Percentiles rank a stretch among this genome's conserved stretches.
Conservation (phyloP, 768 basidiomycete genomes). For the Amanita pallidorosea region DNA sequence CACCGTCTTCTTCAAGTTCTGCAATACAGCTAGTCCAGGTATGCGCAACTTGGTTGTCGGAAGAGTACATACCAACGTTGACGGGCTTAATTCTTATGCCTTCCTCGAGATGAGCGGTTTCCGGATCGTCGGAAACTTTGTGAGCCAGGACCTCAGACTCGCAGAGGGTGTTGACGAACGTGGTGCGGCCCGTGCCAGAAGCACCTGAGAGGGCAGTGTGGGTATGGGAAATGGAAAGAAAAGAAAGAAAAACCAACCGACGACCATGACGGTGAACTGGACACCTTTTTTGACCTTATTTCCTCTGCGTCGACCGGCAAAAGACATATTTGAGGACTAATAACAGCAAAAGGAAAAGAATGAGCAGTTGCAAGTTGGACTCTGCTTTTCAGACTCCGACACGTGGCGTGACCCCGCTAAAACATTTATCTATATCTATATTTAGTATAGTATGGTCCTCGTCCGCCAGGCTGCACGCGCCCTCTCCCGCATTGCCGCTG, state of each 20-base stretch:
- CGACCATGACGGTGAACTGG: constrained; percentile 96
- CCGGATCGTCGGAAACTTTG: constrained; percentile 77
- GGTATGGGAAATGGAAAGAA: constrained; percentile 11
- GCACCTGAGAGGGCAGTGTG: constrained; percentile 50
- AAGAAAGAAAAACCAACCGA: constrained; percentile 49
- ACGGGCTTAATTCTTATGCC: constrained; percentile 91
- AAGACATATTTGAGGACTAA: constrained; percentile 46
- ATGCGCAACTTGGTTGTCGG: not conserved
- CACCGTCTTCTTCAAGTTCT: constrained; percentile 99
- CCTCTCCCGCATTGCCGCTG: not conserved
- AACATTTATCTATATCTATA: constrained; percentile 7
- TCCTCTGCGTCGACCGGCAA: constrained; percentile 75
- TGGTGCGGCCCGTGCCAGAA: constrained; percentile 94
- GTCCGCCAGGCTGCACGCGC: not conserved
- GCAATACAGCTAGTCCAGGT: constrained; percentile 7
- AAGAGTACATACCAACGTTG: constrained; percentile 67
- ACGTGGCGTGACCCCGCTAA: constrained; percentile 18
- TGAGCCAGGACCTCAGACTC: constrained; percentile 88
- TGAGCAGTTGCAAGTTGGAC: constrained; percentile 10
- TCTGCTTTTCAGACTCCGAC: constrained; percentile 13
- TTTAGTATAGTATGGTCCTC: constrained; percentile 3
- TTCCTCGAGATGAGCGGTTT: constrained; percentile 88
- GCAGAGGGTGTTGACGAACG: constrained; percentile 98
- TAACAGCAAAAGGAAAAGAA: constrained; percentile 15
- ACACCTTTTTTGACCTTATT: constrained; percentile 99